Evolutionary conservation across 345 rosid genomes (phyloP).

Genomic region (Kandelia obovata): DNA sequence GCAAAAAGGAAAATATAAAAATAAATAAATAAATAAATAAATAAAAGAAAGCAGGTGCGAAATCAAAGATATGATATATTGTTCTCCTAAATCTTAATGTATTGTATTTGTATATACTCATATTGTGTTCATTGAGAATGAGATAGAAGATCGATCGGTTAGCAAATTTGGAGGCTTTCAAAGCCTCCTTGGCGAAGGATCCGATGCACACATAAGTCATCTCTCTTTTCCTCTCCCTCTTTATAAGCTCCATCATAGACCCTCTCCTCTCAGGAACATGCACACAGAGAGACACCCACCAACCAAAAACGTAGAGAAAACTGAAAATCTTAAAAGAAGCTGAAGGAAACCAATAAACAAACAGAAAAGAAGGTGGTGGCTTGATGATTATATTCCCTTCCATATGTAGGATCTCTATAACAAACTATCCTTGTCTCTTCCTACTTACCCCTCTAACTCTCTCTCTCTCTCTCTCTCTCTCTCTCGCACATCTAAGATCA

Average conservation of each 20-base stretch:
- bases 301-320: background rate
- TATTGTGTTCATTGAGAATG: too few relatives aligned
- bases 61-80: too few relatives aligned
- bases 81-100: too few relatives aligned
- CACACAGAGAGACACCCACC: too few relatives aligned
- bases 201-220: conserved; percentile 18
- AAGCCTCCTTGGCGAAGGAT: conserved; percentile 27
- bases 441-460: background rate
- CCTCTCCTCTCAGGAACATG: background rate
- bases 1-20: background rate
- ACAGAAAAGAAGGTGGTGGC: conserved; percentile 3
- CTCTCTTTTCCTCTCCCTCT: background rate
- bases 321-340: background rate
- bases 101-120: too few relatives aligned
- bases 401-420: background rate
- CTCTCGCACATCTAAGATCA: too few relatives aligned
- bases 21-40: too few relatives aligned
- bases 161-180: conserved; percentile 4
- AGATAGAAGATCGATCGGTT: background rate
- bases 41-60: background rate
- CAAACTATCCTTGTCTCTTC: background rate
- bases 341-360: background rate
- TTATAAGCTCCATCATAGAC: background rate
- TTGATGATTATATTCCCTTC: background rate
- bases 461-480: too few relatives aligned